Base-by-base conservation (phyloP, 163 green algal genomes). In the Chlamydomonas reinhardtii region DNA sequence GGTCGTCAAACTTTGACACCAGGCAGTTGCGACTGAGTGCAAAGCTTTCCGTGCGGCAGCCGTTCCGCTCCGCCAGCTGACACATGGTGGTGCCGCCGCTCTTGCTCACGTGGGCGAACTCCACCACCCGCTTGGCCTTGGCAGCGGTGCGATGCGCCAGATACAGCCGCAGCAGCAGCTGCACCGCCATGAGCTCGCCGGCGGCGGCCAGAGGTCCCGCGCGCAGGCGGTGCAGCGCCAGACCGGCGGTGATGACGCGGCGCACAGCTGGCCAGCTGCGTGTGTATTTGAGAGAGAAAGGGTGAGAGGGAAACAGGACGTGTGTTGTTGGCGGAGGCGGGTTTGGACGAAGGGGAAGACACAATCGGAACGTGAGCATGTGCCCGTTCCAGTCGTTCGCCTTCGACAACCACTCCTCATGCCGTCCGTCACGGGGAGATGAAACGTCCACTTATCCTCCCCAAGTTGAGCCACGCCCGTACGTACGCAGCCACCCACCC, bases 81-180 rank as follows among this genome's bases (percentile, higher is more conserved):
- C 66, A 73, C 22, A 73, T 1, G 15, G 66, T 43, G 31, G 66
- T 73, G 66, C 66, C 66, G 31, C 66, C 66, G 31, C 31, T 43
- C 66, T 73, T 73, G 66, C 31, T 43, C 22, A 73, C 66, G 66
- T 73, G 66, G 31, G 66, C 29, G 16, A 73, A 39, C 66, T 73
- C 66, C 15, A 73, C 66, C 15, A 27, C 66, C 11, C 66, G 66
- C 66, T 39, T 39, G 4, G 16, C 9, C 16, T 25, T 25, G 16
- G 66, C 66, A 0, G 66, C 66, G 15, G 31, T 16, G 29, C 37
- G 29, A 16, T 73, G 66, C 66, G 37, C 2, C 66, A 31, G 22
- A 16, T 25, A 73, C 6, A 73, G 66, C 66, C 31, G 31, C 66
- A 73, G 64, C 64, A 71, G 64, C 64, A 71, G 64, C 64, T 71